Evolutionary conservation across 2,329 filamentous ascomycete genomes (phyloP), one percentile per base, ranked within the genome.

Genomic region (Domatiomyces globalis): DNA sequence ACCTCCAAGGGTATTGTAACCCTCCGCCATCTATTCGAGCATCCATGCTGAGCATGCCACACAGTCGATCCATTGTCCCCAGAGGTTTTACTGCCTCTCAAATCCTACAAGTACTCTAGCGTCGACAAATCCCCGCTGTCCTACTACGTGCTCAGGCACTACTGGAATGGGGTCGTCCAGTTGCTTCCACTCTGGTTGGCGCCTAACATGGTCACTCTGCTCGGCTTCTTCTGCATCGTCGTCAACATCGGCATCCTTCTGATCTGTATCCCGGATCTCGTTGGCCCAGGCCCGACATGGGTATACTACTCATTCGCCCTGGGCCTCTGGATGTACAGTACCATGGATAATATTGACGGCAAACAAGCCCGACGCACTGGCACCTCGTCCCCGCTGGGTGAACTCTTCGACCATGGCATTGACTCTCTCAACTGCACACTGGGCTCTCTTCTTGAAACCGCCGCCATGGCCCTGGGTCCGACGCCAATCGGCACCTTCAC

Each of bases 321-420:
- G 58, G 92, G 92, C 43, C 77, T 98, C 53, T 98, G 94, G 84
- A 92, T 94, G 86, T 83, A 96, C 70, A 94, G 92, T 61, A 98
- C 92, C 12, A 89, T 98, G 84, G 92, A 98, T 73, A 98, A 98
- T 67, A 84, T 96, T 58, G 92, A 98, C 68, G 92, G 92, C 61
- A 98, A 98, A 71, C 92, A 98, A 73, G 92, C 92, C 52, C 79
- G 92, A 58, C 79, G 92, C 63, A 98, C 92, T 3, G 89, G 90
- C 49, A 95, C 90, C 3, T 96, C 90, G 27, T 95, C 88, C 66
- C 87, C 87, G 0, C 76, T 98, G 22, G 92, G 92, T 60, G 92
- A 98, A 70, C 80, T 98, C 12, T 98, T 98, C 70, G 92, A 98
- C 70, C 92, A 98, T 71, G 92, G 92, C 58, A 96, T 98, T 69